A percentile compares a stretch with the other conserved stretches of the same genome.
These are phyloP conservation scores for Scalesia atractyloides DNA, from an alignment of 129 eudicot species.

Conservation along the genomic window DNA sequence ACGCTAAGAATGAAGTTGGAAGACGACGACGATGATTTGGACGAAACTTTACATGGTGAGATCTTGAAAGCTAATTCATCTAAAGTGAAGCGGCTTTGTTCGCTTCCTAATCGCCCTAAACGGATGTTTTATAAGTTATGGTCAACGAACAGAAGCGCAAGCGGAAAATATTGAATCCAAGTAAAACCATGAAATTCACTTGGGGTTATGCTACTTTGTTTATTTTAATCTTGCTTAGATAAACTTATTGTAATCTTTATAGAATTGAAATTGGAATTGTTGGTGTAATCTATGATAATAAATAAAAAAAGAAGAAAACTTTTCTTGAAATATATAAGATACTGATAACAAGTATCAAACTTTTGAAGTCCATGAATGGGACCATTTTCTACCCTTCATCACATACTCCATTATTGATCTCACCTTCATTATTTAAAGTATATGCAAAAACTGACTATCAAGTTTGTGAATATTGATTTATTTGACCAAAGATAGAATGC, in stretches of 20 bases:
- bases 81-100: conserved; percentile 47
- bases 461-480: too few species aligned
- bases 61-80: conserved; percentile 42
- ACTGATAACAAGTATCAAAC: conserved; percentile 24
- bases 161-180: conserved; percentile 23
- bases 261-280: conserved; percentile 48
- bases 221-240: too few species aligned
- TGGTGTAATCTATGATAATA: conserved; percentile 56
- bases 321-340: conserved; percentile 25
- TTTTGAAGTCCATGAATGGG: conserved; percentile 33
- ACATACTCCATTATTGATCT: conserved; percentile 28
- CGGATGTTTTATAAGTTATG: conserved; percentile 80
- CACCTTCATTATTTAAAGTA: conserved; percentile 9
- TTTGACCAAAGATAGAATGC: too few species aligned
- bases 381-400: conserved; percentile 2
- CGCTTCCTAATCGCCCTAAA: conserved; percentile 64
- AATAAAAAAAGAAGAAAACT: conserved; percentile 8
- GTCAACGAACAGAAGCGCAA: conserved; percentile 59
- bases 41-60: conserved; percentile 39
- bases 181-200: neutral
- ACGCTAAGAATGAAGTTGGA: conserved; percentile 75
- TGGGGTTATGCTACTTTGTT: too few species aligned
- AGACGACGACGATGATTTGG: conserved; percentile 64
- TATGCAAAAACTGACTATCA: too few species aligned
- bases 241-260: conserved; percentile 49